phyloP scores from a whole-genome alignment of 192 early-diverging fungal genomes.

The Coemansia sp. region DNA sequence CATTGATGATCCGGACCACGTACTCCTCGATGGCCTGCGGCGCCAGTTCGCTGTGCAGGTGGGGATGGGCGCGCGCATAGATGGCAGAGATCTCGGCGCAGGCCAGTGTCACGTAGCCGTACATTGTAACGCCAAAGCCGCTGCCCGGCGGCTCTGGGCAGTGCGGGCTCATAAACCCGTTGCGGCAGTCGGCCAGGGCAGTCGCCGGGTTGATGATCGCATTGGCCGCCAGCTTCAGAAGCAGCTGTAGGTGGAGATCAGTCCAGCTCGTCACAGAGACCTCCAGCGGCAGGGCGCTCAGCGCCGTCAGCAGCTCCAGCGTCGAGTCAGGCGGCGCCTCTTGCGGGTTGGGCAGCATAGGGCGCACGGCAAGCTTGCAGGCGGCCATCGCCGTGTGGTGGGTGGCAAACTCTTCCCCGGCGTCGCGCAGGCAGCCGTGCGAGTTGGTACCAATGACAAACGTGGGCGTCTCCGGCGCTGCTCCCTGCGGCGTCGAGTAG shows the following conservation, averaged over 20 bases:
- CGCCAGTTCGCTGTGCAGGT: constrained; percentile 26
- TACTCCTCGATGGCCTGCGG: constrained; percentile 33
- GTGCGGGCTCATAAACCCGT: constrained; percentile 19
- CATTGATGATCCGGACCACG: constrained; percentile 29
- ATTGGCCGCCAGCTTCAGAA: constrained; percentile 62
- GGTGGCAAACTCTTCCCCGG: constrained; percentile 44
- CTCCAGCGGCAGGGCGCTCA: constrained; percentile 22
- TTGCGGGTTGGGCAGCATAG: constrained; percentile 2
- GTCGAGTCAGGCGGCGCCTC: constrained; percentile 5
- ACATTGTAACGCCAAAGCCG: constrained; percentile 8
- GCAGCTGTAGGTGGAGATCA: constrained; percentile 43
- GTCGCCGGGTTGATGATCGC: constrained; percentile 61
- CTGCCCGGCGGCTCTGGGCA: neutral
- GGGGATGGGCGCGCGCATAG: constrained; percentile 34
- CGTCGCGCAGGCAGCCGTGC: constrained; percentile 50
- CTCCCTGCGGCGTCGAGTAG: constrained; percentile 1
- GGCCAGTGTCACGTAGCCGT: constrained; percentile 13
- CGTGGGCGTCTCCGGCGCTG: constrained; percentile 21
- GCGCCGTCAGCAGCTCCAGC: constrained; percentile 18
- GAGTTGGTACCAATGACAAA: constrained; percentile 53
- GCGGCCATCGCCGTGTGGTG: constrained; percentile 55
- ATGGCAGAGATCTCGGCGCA: constrained; percentile 32
- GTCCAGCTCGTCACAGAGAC: constrained; percentile 32
- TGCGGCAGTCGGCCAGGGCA: constrained; percentile 52
- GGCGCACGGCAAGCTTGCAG: constrained; percentile 45